Percentiles rank a stretch among this genome's conserved stretches.
phyloP scores from a whole-genome alignment of 495 filamentous ascomycete genomes.

The Aspergillus bertholletiae region DNA sequence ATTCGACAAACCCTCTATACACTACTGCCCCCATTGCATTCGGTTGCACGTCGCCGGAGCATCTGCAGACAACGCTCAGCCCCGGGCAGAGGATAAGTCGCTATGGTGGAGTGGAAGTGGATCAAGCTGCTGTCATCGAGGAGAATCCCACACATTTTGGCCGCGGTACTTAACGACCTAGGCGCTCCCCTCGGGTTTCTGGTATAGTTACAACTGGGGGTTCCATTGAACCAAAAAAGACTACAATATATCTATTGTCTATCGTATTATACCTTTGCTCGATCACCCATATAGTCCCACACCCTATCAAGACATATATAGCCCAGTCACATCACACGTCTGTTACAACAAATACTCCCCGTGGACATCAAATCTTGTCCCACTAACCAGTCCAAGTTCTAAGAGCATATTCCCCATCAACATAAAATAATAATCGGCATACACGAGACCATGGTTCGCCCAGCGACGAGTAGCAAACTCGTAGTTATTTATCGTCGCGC shows the following conservation, averaged over 20 bases:
- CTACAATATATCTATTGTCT: neutral
- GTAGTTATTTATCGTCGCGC: conserved; percentile 42
- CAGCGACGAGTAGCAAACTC: conserved; percentile 27
- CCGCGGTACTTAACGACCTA: neutral
- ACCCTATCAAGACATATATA: neutral
- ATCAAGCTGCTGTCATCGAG: neutral
- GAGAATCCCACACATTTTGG: neutral
- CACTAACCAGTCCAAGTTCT: conserved; percentile 11
- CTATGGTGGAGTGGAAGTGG: conserved; percentile 3
- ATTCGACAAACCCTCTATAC: neutral
- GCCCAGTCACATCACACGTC: too few species aligned
- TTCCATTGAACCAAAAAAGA: too few species aligned
- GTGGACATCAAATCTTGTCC: neutral
- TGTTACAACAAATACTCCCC: neutral
- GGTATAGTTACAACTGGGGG: too few species aligned
- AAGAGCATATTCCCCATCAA: conserved; percentile 41
- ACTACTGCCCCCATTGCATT: neutral
- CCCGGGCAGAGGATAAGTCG: conserved; percentile 15
- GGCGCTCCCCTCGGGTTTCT: neutral
- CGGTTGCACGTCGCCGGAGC: neutral
- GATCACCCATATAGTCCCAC: neutral
- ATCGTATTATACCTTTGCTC: neutral
- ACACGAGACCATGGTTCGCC: conserved; percentile 44
- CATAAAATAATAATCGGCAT: conserved; percentile 48
- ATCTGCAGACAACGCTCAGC: neutral